Evolutionary conservation across 2,329 filamentous ascomycete genomes (phyloP), one percentile per base, ranked within the genome.

Genomic region (Macrophomina pseudophaseolina): DNA sequence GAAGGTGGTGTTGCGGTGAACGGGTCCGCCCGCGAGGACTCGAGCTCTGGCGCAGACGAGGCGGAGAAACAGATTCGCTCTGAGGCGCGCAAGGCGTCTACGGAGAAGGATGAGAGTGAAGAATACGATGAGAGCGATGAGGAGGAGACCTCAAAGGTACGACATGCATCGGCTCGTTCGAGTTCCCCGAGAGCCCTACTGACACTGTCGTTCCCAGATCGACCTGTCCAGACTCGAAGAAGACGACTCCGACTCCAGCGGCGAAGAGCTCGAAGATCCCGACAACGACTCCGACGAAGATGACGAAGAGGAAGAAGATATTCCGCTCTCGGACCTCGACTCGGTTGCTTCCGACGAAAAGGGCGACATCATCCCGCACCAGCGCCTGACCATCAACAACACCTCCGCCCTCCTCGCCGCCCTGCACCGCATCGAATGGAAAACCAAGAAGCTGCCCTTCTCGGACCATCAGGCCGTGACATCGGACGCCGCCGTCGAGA

Each of bases 361-460:
- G 73, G 92, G 92, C 80, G 94, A 97, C 75, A 87, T 97, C 48
- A 88, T 97, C 69, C 92, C 93, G 16, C 91, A 97, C 81, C 93
- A 95, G 77, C 91, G 93, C 73, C 89, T 97, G 71, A 97, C 94
- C 64, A 98, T 98, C 83, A 97, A 99, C 86, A 99, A 99, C 83
- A 94, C 91, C 64, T 85, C 91, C 71, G 95, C 94, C 40, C 91
- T 99, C 62, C 87, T 88, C 71, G 85, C 91, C 71, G 89, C 93
- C 12, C 86, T 96, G 69, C 91, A 91, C 75, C 92, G 94, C 72
- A 93, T 96, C 77, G 83, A 87, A 38, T 83, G 95, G 63, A 88
- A 91, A 14, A 87, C 87, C 65, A 84, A 87, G 65, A 85, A 86
- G 70, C 88, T 92, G 23, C 86, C 91, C 52, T 99, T 99, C 82